Conservation (phyloP, 1,284 basidiomycete genomes). For the Cutaneotrichosporon dermatis region DNA sequence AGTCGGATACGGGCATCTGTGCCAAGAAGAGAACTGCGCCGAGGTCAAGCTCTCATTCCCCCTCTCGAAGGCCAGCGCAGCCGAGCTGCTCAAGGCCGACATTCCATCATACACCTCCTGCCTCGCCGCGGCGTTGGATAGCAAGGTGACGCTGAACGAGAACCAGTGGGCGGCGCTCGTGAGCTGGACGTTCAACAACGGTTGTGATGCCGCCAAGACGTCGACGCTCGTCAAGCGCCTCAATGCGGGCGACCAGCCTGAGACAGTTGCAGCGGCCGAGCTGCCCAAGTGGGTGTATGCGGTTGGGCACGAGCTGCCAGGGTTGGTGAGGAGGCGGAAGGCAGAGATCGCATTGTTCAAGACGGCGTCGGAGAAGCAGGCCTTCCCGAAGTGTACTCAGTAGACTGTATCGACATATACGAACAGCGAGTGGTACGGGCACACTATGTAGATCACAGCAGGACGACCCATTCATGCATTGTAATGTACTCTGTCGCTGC, state of each 20-base stretch:
- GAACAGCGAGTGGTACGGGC: too few species aligned
- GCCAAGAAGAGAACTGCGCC: constrained; percentile 1
- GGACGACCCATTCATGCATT: too few species aligned
- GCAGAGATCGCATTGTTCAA: constrained; percentile 11
- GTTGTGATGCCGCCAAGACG: constrained; percentile 2
- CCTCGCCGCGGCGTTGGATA: constrained; percentile 4
- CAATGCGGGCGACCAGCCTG: constrained; percentile 10
- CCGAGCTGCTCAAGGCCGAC: constrained; percentile 9
- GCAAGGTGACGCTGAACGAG: constrained; percentile 9
- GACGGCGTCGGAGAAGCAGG: constrained; percentile 3
- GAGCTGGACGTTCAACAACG: constrained; percentile 10
- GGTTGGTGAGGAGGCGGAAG: constrained; percentile 9
- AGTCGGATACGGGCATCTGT: constrained; percentile 17
- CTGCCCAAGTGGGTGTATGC: constrained; percentile 9
- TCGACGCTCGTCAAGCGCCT: constrained; percentile 6
- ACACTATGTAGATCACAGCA: too few species aligned
- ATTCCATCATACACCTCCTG: constrained; percentile 9
- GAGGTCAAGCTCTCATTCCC: constrained; percentile 9
- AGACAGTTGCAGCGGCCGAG: constrained; percentile 7
- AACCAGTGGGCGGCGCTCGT: constrained; percentile 16
- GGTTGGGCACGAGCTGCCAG: neutral
- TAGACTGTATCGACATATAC: too few species aligned
- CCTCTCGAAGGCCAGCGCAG: constrained; percentile 3
- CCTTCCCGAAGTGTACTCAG: constrained; percentile 6
- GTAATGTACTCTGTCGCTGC: too few species aligned